Evolutionary conservation across 192 early-diverging fungal genomes (phyloP), one percentile per base, ranked within the genome.

Genomic region (Entomortierella lignicola): DNA sequence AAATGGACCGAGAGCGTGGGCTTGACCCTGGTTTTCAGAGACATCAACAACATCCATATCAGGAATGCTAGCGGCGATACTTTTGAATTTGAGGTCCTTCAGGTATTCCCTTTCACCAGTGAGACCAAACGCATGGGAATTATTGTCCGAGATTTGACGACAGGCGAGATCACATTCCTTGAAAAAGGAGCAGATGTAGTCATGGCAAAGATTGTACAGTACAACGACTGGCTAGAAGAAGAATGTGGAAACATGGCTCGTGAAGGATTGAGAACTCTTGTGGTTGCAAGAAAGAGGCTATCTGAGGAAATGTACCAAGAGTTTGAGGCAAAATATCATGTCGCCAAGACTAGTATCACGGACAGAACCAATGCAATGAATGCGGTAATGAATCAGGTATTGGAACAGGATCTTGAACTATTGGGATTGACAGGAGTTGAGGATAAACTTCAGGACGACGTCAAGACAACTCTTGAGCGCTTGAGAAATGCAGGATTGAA

Each of bases 51-150:
- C 13, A 93, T 97, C 41, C 88, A 87, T 21, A 62, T 94, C 42
- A 86, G 88, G 31, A 85, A 91, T 27, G 80, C 85, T 0, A 65
- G 85, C 20, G 90, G 84, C 4, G 82, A 86, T 6, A 59, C 72
- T 34, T 72, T 93, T 41, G 85, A 89, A 26, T 98, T 89, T 81
- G 86, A 91, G 27, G 89, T 99, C 2, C 83, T 99, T 15, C 91
- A 97, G n/a, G 87, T 95, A 11, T 99, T 99, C 64, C 97, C 97
- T n/a, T 99, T 99, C 75, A 99, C 96, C n/a, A 94, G 92, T 82
- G 96, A 99, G 81, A 92, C 92, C 12, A 99, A 99, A 82, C 90
- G 97, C 48, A 99, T 99, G 97, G 97, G 97, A 55, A 95, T 99
- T 43, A 86, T 99, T 39, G 87, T 97, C 30, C 82, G 86, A 17